Evolutionary conservation across 1,284 basidiomycete genomes (phyloP).

Genomic region (Caloboletus firmus): DNA sequence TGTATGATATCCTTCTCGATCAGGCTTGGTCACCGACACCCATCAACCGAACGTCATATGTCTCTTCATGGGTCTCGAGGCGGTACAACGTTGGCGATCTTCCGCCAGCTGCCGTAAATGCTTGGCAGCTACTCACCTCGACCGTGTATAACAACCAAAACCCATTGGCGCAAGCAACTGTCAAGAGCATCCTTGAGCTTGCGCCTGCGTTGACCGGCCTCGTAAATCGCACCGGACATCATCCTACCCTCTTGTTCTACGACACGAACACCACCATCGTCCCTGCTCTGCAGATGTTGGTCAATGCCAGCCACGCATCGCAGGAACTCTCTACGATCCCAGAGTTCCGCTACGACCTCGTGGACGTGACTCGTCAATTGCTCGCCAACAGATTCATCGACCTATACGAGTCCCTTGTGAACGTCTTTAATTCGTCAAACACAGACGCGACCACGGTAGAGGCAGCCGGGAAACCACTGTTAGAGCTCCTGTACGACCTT

Average conservation of each 20-base stretch:
- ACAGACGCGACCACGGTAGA: slow-evolving; percentile 24
- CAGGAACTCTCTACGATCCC: slow-evolving; percentile 26
- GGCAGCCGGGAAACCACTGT: slow-evolving; percentile 29
- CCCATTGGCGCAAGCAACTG: slow-evolving; percentile 37
- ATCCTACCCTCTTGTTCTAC: slow-evolving; percentile 41
- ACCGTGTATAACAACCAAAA: slow-evolving; percentile 44
- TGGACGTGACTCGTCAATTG: slow-evolving; percentile 44
- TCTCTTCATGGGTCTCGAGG: slow-evolving; percentile 38
- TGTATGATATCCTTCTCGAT: slow-evolving; percentile 45
- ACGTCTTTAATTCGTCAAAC: slow-evolving; percentile 28
- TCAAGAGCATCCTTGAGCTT: slow-evolving; percentile 44
- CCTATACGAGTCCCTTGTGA: slow-evolving; percentile 35
- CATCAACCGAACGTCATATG: slow-evolving; percentile 36
- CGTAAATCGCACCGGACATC: slow-evolving; percentile 36
- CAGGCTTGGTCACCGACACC: slow-evolving; percentile 41
- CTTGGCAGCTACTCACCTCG: slow-evolving; percentile 40
- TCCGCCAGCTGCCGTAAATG: slow-evolving; percentile 31
- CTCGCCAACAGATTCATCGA: slow-evolving; percentile 43
- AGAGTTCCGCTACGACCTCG: slow-evolving; percentile 45
- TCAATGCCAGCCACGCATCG: slow-evolving; percentile 30
- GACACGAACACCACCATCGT: slow-evolving; percentile 40
- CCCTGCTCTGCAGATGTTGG: slow-evolving; percentile 37
- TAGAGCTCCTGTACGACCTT: slow-evolving; percentile 38
- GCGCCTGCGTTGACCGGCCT: slow-evolving; percentile 37
- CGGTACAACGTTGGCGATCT: slow-evolving; percentile 36